Conservation (phyloP, 345 rosid species). For the Acer saccharum region DNA sequence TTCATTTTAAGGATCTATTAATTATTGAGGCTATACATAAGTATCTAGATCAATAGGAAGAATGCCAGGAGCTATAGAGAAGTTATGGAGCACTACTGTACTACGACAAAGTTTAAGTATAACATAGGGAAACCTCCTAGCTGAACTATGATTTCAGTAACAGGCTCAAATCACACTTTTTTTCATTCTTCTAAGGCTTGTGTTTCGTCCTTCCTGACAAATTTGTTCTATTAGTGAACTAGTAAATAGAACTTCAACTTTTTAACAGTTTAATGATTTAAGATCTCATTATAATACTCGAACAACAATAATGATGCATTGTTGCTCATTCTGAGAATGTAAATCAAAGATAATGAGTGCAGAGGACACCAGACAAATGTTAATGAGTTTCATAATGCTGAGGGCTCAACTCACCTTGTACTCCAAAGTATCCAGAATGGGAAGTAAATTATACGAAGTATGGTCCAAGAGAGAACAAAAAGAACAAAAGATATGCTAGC, state of each 20-base stretch:
- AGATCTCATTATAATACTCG: background rate
- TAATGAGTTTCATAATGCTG: background rate
- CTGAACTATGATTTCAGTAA: background rate
- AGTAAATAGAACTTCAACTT: background rate
- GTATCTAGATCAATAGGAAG: background rate
- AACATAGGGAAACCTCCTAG: background rate
- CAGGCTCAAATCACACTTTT: background rate
- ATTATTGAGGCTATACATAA: background rate
- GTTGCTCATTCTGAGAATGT: background rate
- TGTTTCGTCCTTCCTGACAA: background rate
- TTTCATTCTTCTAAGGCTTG: background rate
- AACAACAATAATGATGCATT: background rate
- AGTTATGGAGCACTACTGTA: background rate
- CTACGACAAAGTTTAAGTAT: background rate
- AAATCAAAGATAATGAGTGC: background rate
- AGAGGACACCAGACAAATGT: background rate
- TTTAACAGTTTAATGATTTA: background rate
- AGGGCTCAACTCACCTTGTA: slow-evolving; percentile 54
- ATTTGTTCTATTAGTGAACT: background rate
- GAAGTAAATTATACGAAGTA: slow-evolving; percentile 59
- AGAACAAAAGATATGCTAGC: slow-evolving; percentile 53
- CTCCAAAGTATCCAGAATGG: slow-evolving; percentile 82
- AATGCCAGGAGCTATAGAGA: background rate
- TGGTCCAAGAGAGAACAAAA: slow-evolving; percentile 56
- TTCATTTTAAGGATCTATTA: background rate